Evolutionary conservation across 106 monocot species (phyloP), one percentile per base, ranked within the genome.

Genomic region (Allium fistulosum): DNA sequence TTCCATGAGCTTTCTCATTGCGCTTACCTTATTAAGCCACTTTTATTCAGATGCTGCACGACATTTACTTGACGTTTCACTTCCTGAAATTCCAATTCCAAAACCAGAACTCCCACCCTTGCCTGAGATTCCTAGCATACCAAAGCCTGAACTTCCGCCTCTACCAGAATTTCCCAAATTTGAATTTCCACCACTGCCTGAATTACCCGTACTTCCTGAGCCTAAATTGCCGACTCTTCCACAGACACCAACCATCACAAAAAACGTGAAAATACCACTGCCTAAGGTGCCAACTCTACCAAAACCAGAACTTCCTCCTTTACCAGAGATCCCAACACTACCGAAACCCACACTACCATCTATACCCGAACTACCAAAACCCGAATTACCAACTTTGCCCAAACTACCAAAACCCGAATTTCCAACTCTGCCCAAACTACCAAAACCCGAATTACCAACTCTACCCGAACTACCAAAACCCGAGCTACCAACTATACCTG

Each of bases 261-360:
- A 71, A 26, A 58, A 7, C 6, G 61, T 49, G 26, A 15, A 48
- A 4, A 46, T 61, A 49, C 59, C 71, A 49, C 14, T 61, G 47
- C 49, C 59, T 3, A 61, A 71, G 7, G 37, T 61, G 8, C 61
- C 71, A 12, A 51, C 49, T 3, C 7, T 71, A 8, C 71, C 71
- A 1, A 71, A 71, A 18, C 61, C 49, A 61, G 71, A 71, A 18
- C 12, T 71, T 0, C 71, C 71, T 9, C 71, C 71, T 5, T 51
- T 71, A 18, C 71, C 49, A 2, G 37, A 37, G 37, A 37, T 37
- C 37, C 37, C 37, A 37, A 37, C 37, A 37, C 37, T 37, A 37
- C 37, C 37, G 37, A 37, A 37, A 37, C 37, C 37, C 5, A 37
- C 37, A 5, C 37, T 37, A 37, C 28, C 28, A 2, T 2, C 28